phyloP scores from a whole-genome alignment of 2,329 filamentous ascomycete genomes.

The Fusarium algeriense region DNA sequence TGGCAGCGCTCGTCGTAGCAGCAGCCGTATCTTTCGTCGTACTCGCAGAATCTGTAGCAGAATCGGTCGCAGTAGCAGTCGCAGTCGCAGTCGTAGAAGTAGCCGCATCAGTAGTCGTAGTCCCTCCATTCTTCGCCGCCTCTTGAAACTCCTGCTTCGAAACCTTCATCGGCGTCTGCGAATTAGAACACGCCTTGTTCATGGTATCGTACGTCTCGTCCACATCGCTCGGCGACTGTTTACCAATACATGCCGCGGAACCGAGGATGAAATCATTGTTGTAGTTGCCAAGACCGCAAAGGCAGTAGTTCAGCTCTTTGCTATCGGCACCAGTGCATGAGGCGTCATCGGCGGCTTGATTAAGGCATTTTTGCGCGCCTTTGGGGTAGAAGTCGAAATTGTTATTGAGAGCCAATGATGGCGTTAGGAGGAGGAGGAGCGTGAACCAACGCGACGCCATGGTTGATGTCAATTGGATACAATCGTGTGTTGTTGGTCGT shows the following conservation, averaged over 20 bases:
- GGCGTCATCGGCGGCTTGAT: slow-evolving; percentile 54
- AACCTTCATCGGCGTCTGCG: slow-evolving; percentile 59
- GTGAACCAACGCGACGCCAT: slow-evolving; percentile 50
- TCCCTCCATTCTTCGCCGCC: slow-evolving; percentile 32
- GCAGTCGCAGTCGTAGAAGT: slow-evolving; percentile 11
- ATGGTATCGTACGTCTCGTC: slow-evolving; percentile 59
- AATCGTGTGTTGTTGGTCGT: background rate
- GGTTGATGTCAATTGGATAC: slow-evolving; percentile 7
- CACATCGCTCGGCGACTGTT: slow-evolving; percentile 52
- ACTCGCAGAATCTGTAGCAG: background rate
- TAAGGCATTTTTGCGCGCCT: slow-evolving; percentile 56
- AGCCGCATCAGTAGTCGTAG: background rate
- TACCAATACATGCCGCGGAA: slow-evolving; percentile 61
- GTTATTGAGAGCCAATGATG: slow-evolving; percentile 44
- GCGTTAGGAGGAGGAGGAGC: slow-evolving; percentile 47
- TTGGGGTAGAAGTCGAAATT: slow-evolving; percentile 53
- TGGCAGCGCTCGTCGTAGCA: background rate
- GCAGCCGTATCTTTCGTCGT: background rate
- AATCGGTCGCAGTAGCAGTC: slow-evolving; percentile 6
- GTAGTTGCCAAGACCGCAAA: slow-evolving; percentile 58
- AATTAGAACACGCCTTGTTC: slow-evolving; percentile 57
- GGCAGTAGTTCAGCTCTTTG: slow-evolving; percentile 60
- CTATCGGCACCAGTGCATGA: slow-evolving; percentile 57
- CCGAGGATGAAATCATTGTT: slow-evolving; percentile 62
- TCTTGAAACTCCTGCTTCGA: slow-evolving; percentile 57